Conservation (phyloP, 2,329 filamentous ascomycete species). For the Ambrosiella beaveri region DNA sequence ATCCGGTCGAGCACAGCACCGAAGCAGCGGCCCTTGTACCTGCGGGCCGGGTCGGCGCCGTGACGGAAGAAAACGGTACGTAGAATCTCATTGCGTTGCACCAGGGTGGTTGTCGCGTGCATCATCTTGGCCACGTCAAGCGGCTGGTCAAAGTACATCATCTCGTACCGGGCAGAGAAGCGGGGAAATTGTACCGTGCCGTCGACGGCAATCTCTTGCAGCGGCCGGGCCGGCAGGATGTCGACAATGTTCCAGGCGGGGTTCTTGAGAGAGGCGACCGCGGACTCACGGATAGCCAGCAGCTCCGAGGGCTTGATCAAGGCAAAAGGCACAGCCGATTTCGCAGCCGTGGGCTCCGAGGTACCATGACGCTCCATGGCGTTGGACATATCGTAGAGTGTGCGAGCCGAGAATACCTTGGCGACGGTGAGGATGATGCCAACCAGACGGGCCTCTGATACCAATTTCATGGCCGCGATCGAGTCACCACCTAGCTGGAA, state of each 20-base stretch:
- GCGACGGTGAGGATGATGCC: constrained; percentile 34
- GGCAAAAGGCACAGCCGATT: constrained; percentile 30
- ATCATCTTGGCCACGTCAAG: constrained; percentile 33
- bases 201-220: constrained; percentile 41
- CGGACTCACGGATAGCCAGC: constrained; percentile 23
- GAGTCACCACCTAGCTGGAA: constrained; percentile 45
- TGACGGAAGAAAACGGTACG: constrained; percentile 44
- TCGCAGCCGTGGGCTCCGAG: constrained; percentile 8
- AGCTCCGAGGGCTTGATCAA: constrained; percentile 16
- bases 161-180: constrained; percentile 45
- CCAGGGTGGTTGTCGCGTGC: constrained; percentile 34
- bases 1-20: constrained; percentile 42
- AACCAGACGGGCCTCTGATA: constrained; percentile 33
- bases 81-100: constrained; percentile 44
- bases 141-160: constrained; percentile 39
- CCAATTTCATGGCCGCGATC: constrained; percentile 42
- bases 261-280: constrained; percentile 34
- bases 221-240: constrained; percentile 38
- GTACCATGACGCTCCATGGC: constrained; percentile 22
- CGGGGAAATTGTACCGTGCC: constrained; percentile 40
- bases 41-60: constrained; percentile 15
- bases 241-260: constrained; percentile 34
- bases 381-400: constrained; percentile 35
- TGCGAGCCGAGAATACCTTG: constrained; percentile 34
- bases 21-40: constrained; percentile 27